Base-by-base conservation (phyloP, 495 filamentous ascomycete species). In the Talaromyces proteolyticus region DNA sequence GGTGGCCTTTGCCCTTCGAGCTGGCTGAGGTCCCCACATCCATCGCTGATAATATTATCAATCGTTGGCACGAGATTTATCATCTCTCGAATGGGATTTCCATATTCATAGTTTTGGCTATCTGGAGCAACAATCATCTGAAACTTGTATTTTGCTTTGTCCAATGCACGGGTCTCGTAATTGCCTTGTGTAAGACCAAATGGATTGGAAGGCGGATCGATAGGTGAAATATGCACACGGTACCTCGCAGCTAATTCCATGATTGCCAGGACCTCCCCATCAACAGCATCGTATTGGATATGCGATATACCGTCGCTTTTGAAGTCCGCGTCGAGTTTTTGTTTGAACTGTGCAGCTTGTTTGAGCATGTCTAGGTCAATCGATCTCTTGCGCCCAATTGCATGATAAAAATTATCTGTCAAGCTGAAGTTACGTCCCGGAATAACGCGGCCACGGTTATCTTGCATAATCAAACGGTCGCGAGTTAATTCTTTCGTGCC, bases 151-250 rank as follows among this genome's bases (percentile, higher is more conserved):
- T 76, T 73, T 36, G 72, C 64, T 52, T 84, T 88, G 43, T 89
- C 81, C 61, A 90, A 87, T 44, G 79, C 74, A 17, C 82, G 68
- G 1, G 84, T 86, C 49, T 85, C 74, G 60, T 95, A 94, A 68
- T 81, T 77, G 3, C 81, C 82, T 42, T 88, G 81, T 23, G 62
- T 72, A 12, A 91, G 78, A 21, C 91, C 91, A 64, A 84, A 88
- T 49, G 82, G 81, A 50, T 87, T 79, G 43, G 78, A 67, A 0
- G 85, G 86, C 3, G 82, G 71, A 47, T 86, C 74, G 3, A 70
- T 62, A 0, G 81, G 73, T 4, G 72, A 58, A 7, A 88, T 47
- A n/a, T 60, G 70, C 26, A 94, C 62, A 16, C 76, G 72, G 0
- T 80, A 76, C 21, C 73, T 50, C 0, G 84, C 81, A 29, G 84